Evolutionary conservation across 2,329 filamentous ascomycete species (phyloP).

Genomic region (Helotiales sp.): DNA sequence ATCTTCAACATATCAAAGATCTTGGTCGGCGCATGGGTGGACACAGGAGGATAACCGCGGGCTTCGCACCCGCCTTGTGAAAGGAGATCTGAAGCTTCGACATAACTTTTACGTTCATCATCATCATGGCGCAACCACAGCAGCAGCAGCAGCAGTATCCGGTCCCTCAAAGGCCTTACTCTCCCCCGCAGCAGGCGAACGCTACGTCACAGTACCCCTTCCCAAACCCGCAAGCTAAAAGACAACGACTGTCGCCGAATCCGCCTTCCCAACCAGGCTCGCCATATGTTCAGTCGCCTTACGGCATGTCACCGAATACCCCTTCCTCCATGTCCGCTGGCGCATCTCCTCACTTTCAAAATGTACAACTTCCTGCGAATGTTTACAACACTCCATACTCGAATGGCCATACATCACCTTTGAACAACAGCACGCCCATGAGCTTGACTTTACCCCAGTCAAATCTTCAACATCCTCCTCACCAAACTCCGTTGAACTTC

Average conservation of each 20-base stretch:
- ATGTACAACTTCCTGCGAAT: constrained; percentile 30
- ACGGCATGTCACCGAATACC: constrained; percentile 47
- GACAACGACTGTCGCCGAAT: constrained; percentile 69
- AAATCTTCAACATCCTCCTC: constrained; percentile 23
- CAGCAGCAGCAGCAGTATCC: constrained; percentile 37
- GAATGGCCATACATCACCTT: constrained; percentile 28
- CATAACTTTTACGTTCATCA: constrained; percentile 2
- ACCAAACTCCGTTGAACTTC: constrained; percentile 27
- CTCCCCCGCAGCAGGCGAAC: constrained; percentile 63
- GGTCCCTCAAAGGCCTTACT: constrained; percentile 56
- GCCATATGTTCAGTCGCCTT: constrained; percentile 56
- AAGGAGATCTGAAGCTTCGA: constrained; percentile 21
- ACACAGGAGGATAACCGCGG: constrained; percentile 27
- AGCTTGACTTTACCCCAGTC: constrained; percentile 28
- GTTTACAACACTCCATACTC: constrained; percentile 37
- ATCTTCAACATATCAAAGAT: background rate
- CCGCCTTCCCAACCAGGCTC: constrained; percentile 67
- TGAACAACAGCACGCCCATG: constrained; percentile 28
- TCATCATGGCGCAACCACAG: constrained; percentile 38
- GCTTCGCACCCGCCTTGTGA: constrained; percentile 35
- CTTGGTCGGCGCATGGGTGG: constrained; percentile 29
- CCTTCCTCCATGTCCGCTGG: constrained; percentile 24
- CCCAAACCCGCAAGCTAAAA: constrained; percentile 71
- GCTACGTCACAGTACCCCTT: constrained; percentile 62
- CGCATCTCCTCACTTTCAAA: constrained; percentile 34